phyloP scores from a whole-genome alignment of 257 asterid species.

The Fraxinus quadrangulata region DNA sequence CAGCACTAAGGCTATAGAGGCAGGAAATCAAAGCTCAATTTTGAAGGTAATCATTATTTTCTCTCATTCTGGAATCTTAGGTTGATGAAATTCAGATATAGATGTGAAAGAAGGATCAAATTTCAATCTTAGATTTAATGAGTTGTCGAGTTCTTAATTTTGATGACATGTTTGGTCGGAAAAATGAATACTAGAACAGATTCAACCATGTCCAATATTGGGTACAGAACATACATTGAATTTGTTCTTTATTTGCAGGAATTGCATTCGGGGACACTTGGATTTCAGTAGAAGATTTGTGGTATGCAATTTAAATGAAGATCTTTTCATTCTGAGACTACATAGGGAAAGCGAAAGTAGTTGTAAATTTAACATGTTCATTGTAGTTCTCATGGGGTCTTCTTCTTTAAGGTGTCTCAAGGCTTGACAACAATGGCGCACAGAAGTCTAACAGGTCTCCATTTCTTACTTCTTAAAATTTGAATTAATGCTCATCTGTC shows the following conservation, averaged over 20 bases:
- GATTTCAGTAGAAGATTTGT: conserved; percentile 97
- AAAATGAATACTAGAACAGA: too few relatives aligned
- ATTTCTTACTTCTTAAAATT: too few relatives aligned
- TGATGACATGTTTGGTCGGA: too few relatives aligned
- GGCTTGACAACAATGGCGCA: conserved; percentile 12
- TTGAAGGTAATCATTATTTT: conserved; percentile 55
- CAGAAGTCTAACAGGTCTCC: conserved; percentile 7
- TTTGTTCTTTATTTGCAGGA: conserved; percentile 56
- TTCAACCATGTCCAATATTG: too few relatives aligned
- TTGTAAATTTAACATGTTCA: background rate
- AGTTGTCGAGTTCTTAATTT: background rate
- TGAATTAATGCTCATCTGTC: too few relatives aligned
- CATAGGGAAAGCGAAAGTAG: conserved; percentile 22
- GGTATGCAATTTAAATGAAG: conserved; percentile 36
- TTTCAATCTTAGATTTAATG: background rate
- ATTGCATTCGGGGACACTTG: conserved; percentile 82
- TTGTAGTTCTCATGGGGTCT: conserved; percentile 11
- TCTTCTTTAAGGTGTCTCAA: background rate
- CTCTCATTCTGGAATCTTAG: background rate
- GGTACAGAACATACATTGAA: background rate
- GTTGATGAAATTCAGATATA: background rate
- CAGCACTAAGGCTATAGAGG: conserved; percentile 68
- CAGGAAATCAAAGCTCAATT: conserved; percentile 71
- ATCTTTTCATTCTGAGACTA: conserved; percentile 5
- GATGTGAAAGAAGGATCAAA: background rate